A percentile compares a stretch with the other conserved stretches of the same genome.
phyloP scores from a whole-genome alignment of 2,329 filamentous ascomycete genomes.

The Monosporascus sp. region DNA sequence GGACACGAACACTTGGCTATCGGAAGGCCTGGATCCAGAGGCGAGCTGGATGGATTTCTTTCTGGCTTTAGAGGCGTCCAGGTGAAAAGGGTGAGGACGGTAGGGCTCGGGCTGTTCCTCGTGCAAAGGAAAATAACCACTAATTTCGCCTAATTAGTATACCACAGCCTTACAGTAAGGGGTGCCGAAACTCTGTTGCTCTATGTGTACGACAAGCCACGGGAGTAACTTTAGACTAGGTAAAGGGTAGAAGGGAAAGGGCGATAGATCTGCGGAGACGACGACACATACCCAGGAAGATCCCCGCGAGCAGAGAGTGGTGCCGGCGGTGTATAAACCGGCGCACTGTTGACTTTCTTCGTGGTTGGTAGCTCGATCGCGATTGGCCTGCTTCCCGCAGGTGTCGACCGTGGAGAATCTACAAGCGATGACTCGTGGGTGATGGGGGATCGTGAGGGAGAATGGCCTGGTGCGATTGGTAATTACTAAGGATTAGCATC shows the following conservation, averaged over 20 bases:
- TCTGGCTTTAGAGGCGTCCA: conserved; percentile 35
- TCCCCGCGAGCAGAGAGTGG: conserved; percentile 56
- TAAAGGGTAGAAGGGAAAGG: not conserved
- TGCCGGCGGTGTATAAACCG: conserved; percentile 40
- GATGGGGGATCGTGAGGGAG: conserved; percentile 9
- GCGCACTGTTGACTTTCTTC: conserved; percentile 35
- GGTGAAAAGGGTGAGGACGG: conserved; percentile 48
- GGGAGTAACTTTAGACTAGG: not conserved
- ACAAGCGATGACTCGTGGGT: conserved; percentile 17
- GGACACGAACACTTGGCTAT: conserved; percentile 8
- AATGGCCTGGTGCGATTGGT: conserved; percentile 18
- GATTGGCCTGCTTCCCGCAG: conserved; percentile 42
- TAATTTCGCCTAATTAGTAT: conserved; percentile 19
- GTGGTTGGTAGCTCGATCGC: conserved; percentile 45
- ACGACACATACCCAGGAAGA: conserved; percentile 48
- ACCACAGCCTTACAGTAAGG: not conserved
- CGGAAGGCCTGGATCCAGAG: conserved; percentile 23
- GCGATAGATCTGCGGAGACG: too few species aligned
- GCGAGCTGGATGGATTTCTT: conserved; percentile 30
- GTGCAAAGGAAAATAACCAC: conserved; percentile 58
- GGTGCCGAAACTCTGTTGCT: not conserved
- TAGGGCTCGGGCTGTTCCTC: conserved; percentile 48
- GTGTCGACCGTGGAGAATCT: conserved; percentile 18
- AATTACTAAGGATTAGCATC: conserved; percentile 15
- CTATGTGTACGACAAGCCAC: conserved; percentile 1